Percentiles rank a stretch among this genome's conserved stretches.
These are phyloP conservation scores for Rhodotorula mucilaginosa DNA, from an alignment of 1,284 basidiomycete genomes.

Conservation along the genomic window DNA sequence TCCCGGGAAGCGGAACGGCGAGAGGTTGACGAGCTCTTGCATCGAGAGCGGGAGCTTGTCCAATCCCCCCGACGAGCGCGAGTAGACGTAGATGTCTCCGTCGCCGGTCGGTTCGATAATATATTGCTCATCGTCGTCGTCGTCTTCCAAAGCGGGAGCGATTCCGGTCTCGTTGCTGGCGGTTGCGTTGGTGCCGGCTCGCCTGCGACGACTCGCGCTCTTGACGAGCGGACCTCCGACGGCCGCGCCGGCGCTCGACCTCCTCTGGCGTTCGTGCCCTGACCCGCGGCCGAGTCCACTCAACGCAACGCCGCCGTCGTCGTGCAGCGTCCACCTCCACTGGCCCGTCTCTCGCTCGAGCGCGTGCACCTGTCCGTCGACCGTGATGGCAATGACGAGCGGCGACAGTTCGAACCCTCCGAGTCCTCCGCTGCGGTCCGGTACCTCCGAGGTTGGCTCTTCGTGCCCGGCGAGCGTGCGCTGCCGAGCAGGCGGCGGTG, in stretches of 20 bases:
- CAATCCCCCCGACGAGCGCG: constrained; percentile 47
- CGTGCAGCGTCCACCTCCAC: constrained; percentile 74
- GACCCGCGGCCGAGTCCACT: constrained; percentile 13
- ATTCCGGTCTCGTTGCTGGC: constrained; percentile 25
- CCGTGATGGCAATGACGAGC: constrained; percentile 75
- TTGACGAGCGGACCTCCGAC: constrained; percentile 33
- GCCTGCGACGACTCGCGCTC: constrained; percentile 18
- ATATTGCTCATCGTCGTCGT: constrained; percentile 70
- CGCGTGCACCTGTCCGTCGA: constrained; percentile 87
- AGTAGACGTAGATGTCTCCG: constrained; percentile 69
- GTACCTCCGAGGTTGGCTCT: no score
- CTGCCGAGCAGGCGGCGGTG: constrained; percentile 1
- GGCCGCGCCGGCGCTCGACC: constrained; percentile 49
- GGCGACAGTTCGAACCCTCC: constrained; percentile 62
- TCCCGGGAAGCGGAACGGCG: constrained; percentile 72
- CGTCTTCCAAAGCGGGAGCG: constrained; percentile 47
- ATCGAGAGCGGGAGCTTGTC: constrained; percentile 81
- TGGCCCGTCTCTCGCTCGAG: constrained; percentile 75
- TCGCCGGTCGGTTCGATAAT: constrained; percentile 80
- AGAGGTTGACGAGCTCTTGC: constrained; percentile 80
- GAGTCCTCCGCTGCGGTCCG: constrained; percentile 47
- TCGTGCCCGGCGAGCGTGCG: no score
- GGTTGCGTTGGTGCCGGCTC: background rate
- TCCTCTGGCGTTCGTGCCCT: constrained; percentile 32
- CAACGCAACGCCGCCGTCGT: constrained; percentile 51